Percentiles rank a stretch among this genome's conserved stretches.
Conservation (phyloP, 345 rosid species). For the Cardiospermum halicacabum region DNA sequence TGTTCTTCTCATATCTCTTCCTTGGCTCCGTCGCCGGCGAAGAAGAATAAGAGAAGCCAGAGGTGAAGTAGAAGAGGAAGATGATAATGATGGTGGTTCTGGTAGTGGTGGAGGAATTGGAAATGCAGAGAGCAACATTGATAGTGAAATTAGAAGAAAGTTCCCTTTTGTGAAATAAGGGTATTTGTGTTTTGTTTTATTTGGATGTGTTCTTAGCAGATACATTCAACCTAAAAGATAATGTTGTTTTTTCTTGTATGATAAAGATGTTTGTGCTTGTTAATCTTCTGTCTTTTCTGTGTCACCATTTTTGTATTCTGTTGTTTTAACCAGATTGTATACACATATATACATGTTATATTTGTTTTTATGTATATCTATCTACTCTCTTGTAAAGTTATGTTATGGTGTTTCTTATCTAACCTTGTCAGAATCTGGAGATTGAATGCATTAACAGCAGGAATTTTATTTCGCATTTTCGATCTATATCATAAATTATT, state of each 20-base stretch:
- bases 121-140: not conserved
- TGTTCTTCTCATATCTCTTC: slow-evolving; percentile 28
- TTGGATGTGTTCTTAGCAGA: not conserved
- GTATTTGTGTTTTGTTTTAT: not conserved
- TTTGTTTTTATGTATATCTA: too few relatives aligned
- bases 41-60: slow-evolving; percentile 1
- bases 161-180: not conserved
- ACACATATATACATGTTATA: not conserved
- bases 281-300: not conserved
- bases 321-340: not conserved
- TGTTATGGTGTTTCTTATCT: not conserved
- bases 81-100: not conserved
- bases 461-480: too few relatives aligned
- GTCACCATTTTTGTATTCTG: not conserved
- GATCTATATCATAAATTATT: not conserved
- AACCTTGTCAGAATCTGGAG: too few relatives aligned
- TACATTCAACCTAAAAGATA: not conserved
- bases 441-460: not conserved
- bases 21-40: slow-evolving; percentile 32
- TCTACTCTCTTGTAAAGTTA: not conserved
- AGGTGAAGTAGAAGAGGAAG: not conserved
- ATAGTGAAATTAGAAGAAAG: not conserved
- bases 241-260: not conserved
- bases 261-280: not conserved
- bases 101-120: not conserved